Evolutionary conservation across 331 rosid species (phyloP), one percentile per base, ranked within the genome.

Genomic region (Rhamnella rubrinervis): DNA sequence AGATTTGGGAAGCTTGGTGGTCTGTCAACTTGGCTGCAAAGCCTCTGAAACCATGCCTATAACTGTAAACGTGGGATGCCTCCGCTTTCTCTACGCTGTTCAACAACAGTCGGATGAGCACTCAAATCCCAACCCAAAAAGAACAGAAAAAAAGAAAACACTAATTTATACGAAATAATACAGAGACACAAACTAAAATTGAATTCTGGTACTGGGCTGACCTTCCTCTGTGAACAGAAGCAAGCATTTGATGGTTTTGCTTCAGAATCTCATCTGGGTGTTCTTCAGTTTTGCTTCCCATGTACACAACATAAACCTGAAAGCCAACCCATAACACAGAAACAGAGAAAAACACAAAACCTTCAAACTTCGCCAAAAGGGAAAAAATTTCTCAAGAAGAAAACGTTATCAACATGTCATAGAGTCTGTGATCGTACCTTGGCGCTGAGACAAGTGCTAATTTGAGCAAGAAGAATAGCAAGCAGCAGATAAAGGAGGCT

Each of bases 271-370:
- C 87, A 64, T 71, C 90, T 66, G 92, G 80, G 53, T 84, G 82
- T 69, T 82, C 76, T 0, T 82, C 83, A 79, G 84, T 82, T 50
- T 81, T 84, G 87, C 87, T 88, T 82, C 97, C 97, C 95, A 90
- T 90, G 59, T 90, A 90, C 59, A 86, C 95, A 1, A 90, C 90
- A 88, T 84, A 88, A 70, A 84, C 97, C 97, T 90, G 80, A 41
- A 78, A 70, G 28, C 77, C 63, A 74, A 66, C 74, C 61, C 65
- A 68, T 10, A 15, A 18, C 14, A 23, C 5, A 26, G n/a, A 56
- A 28, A 47, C 39, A 76, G 4, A 41, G 37, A 17, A 39, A 52
- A 16, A 20, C 26, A 53, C 26, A 53, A 53, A 53, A 53, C 37
- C 35, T 5, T 51, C 18, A 26, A n/a, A 59, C n/a, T 7, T 26